A percentile compares a stretch with the other conserved stretches of the same genome.
Evolutionary conservation across 129 eudicot genomes (phyloP).

Genomic region (Oenanthe sinensis): DNA sequence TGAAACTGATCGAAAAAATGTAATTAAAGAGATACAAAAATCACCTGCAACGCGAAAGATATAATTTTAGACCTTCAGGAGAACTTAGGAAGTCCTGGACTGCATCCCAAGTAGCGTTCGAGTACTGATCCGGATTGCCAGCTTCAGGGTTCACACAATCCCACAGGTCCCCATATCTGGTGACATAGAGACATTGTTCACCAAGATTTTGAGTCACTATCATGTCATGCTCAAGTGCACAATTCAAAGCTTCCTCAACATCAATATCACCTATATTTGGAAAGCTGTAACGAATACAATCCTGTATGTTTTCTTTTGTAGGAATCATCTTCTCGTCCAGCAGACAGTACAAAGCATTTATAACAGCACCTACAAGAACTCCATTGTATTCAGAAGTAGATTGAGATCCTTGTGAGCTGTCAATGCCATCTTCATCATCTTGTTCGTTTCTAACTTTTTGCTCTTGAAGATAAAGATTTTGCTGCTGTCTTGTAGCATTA

Average conservation of each 20-base stretch:
- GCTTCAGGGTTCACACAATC: constrained; percentile 26
- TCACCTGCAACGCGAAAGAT: constrained; percentile 23
- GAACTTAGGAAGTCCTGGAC: constrained; percentile 14
- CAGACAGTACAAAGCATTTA: constrained; percentile 17
- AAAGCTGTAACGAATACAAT: constrained; percentile 22
- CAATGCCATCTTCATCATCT: background rate
- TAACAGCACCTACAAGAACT: too few relatives aligned
- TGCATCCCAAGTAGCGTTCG: constrained; percentile 25
- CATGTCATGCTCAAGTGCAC: constrained; percentile 21
- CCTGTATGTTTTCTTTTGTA: constrained; percentile 23
- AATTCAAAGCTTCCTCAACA: constrained; percentile 21
- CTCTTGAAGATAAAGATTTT: too few relatives aligned
- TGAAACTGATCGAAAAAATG: background rate
- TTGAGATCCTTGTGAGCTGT: background rate
- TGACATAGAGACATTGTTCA: constrained; percentile 5
- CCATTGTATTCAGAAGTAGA: constrained; percentile 12
- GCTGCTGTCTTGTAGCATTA: background rate
- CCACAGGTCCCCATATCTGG: constrained; percentile 17
- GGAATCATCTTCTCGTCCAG: constrained; percentile 21
- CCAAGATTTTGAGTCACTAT: constrained; percentile 17
- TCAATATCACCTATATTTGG: constrained; percentile 13
- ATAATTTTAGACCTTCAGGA: constrained; percentile 17
- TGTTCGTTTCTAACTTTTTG: background rate
- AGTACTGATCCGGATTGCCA: constrained; percentile 19
- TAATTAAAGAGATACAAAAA: background rate